Evolutionary conservation across 2,329 filamentous ascomycete genomes (phyloP).

Genomic region (Hortaea werneckii): DNA sequence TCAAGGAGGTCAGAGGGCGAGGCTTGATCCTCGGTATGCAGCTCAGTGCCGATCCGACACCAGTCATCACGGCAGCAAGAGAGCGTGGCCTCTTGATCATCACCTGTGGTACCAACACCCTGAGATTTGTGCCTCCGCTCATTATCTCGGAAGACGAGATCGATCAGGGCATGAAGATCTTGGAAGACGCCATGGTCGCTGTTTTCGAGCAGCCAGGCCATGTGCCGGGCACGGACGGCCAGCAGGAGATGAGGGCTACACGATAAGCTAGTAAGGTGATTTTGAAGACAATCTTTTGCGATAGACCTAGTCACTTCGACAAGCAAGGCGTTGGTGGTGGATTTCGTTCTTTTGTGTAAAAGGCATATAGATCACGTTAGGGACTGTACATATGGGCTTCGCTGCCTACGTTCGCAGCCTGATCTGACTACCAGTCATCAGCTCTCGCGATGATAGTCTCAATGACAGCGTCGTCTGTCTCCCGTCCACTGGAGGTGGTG

Average conservation of each 20-base stretch:
- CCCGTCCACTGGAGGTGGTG: no score
- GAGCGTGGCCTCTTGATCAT: constrained; percentile 84
- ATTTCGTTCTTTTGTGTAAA: no score
- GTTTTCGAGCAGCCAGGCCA: constrained; percentile 36
- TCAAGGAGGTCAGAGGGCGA: constrained; percentile 69
- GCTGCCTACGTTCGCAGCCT: no score
- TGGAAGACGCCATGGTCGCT: constrained; percentile 56
- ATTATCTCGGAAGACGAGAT: constrained; percentile 75
- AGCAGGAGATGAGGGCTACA: constrained; percentile 32
- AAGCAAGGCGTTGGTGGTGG: not conserved
- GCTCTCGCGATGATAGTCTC: no score
- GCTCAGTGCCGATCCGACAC: constrained; percentile 59
- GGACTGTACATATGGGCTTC: no score
- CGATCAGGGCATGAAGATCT: constrained; percentile 60
- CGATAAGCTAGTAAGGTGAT: not conserved
- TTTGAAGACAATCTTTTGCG: not conserved
- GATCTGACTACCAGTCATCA: no score
- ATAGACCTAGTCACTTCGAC: no score
- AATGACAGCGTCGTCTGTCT: no score
- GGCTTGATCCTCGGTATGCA: constrained; percentile 85
- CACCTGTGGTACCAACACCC: constrained; percentile 82
- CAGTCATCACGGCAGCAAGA: constrained; percentile 72
- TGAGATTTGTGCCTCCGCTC: constrained; percentile 84
- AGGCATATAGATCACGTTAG: no score
- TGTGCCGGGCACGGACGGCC: constrained; percentile 31